A percentile compares a stretch with the other conserved stretches of the same genome.
Evolutionary conservation across 257 asterid genomes (phyloP).

Genomic region (Nicotiana otophora): DNA sequence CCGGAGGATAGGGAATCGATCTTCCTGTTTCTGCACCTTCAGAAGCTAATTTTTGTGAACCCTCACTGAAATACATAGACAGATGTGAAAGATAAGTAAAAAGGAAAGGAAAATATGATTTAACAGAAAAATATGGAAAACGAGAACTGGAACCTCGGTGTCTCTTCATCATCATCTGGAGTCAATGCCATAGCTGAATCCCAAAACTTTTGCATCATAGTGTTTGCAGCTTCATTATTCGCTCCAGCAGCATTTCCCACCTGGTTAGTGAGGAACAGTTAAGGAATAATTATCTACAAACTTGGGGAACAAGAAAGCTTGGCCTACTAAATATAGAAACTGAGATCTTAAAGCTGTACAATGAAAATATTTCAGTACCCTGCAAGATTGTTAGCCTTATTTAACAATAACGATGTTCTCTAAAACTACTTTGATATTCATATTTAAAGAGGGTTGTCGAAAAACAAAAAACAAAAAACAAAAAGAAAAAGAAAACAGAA

Average conservation of each 20-base stretch:
- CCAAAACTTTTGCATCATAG: conserved; percentile 93
- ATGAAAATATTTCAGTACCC: background rate
- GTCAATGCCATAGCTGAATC: conserved; percentile 88
- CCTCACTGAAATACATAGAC: conserved; percentile 45
- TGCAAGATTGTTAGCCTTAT: background rate
- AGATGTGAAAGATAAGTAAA: conserved; percentile 23
- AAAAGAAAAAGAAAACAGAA: background rate
- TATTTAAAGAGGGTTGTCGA: background rate
- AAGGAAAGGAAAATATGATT: background rate
- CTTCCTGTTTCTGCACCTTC: conserved; percentile 74
- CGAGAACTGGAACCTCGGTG: conserved; percentile 47
- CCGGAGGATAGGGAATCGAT: conserved; percentile 44
- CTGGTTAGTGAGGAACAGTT: conserved; percentile 29
- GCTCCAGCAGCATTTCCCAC: conserved; percentile 76
- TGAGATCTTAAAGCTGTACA: background rate
- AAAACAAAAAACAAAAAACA: background rate
- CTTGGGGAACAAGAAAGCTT: background rate
- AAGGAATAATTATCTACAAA: conserved; percentile 4
- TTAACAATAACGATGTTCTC: background rate
- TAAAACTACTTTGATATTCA: background rate
- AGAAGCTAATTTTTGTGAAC: conserved; percentile 67
- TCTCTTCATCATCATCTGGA: conserved; percentile 83
- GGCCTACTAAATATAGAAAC: background rate
- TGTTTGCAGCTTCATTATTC: conserved; percentile 58
- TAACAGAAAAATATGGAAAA: background rate